phyloP scores from a whole-genome alignment of 1,284 basidiomycete genomes.

The Rugiboletus extremiorientalis region DNA sequence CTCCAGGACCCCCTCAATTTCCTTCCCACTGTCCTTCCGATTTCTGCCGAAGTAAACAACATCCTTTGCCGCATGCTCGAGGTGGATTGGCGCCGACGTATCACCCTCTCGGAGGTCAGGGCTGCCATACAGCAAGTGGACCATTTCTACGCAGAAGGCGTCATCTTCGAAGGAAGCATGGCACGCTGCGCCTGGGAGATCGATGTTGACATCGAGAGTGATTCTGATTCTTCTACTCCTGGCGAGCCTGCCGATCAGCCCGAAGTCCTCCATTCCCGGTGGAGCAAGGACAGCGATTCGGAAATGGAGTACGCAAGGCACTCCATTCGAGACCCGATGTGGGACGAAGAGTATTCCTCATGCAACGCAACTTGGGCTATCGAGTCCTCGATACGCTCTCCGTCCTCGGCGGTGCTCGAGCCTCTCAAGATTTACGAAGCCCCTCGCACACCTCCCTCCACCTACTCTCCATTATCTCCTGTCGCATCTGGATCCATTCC shows the following conservation, averaged over 20 bases:
- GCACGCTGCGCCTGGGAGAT: constrained; percentile 79
- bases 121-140: constrained; percentile 64
- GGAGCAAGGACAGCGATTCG: constrained; percentile 66
- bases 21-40: constrained; percentile 72
- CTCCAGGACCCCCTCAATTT: constrained; percentile 62
- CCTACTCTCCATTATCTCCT: constrained; percentile 41
- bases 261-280: constrained; percentile 43
- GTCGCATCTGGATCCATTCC: constrained; percentile 40
- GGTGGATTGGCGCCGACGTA: constrained; percentile 68
- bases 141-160: constrained; percentile 71
- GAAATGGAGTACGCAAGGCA: constrained; percentile 60
- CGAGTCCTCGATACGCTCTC: constrained; percentile 41
- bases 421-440: constrained; percentile 35
- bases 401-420: constrained; percentile 29
- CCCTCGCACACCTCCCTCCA: constrained; percentile 35
- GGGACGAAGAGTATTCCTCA: constrained; percentile 40
- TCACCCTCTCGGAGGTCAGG: constrained; percentile 71
- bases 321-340: constrained; percentile 39
- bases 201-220: constrained; percentile 61
- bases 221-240: constrained; percentile 49
- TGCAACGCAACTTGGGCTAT: constrained; percentile 44
- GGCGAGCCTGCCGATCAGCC: constrained; percentile 32
- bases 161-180: constrained; percentile 80
- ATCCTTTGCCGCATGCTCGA: constrained; percentile 71
- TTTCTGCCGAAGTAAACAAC: constrained; percentile 67